These are phyloP conservation scores for Candida boidinii DNA, from an alignment of 805 yeast genomes.

Conservation along the genomic window DNA sequence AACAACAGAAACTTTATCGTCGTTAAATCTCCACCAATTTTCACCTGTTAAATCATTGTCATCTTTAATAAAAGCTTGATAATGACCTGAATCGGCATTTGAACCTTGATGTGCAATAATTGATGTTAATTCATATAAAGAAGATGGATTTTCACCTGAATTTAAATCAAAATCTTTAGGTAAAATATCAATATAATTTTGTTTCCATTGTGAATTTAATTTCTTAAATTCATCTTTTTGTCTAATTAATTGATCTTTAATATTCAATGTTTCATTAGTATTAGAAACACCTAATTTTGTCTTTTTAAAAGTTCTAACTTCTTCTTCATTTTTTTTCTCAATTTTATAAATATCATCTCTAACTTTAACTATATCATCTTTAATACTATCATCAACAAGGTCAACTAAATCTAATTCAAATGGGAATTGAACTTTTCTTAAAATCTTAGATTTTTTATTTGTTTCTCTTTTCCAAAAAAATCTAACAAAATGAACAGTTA, in stretches of 20 bases:
- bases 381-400: conserved; percentile 71
- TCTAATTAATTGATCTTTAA: conserved; percentile 48
- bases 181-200: conserved; percentile 33
- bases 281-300: conserved; percentile 28
- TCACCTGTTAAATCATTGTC: conserved; percentile 54
- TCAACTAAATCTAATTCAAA: conserved; percentile 85
- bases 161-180: conserved; percentile 30
- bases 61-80: conserved; percentile 82
- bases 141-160: conserved; percentile 75
- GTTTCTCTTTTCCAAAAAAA: conserved; percentile 95
- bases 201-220: conserved; percentile 40
- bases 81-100: conserved; percentile 95
- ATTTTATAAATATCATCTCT: conserved; percentile 74
- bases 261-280: conserved; percentile 26
- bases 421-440: conserved; percentile 92
- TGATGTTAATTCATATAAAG: conserved; percentile 75
- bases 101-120: conserved; percentile 92
- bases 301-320: conserved; percentile 65
- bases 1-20: conserved; percentile 77
- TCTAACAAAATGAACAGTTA: conserved; percentile 88
- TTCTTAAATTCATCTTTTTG: conserved; percentile 40
- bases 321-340: conserved; percentile 66
- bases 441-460: conserved; percentile 81
- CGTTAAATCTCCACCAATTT: conserved; percentile 92
- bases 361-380: conserved; percentile 52